Evolutionary conservation across 1,284 basidiomycete genomes (phyloP).

Genomic region (Sphaerobolus stellatus): DNA sequence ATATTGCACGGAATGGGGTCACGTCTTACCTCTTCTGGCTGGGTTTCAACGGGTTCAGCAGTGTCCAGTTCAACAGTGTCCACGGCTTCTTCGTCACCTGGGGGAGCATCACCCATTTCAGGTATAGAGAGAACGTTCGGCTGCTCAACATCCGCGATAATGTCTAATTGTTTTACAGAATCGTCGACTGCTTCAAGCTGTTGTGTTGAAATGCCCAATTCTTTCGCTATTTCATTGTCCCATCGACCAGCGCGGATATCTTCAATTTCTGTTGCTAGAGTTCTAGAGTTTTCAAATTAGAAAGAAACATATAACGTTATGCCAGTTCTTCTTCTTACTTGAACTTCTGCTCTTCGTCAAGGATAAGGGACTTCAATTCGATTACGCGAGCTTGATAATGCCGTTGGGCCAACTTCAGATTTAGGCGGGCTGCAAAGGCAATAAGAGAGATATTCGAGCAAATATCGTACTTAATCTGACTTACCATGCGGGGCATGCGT

Average conservation of each 20-base stretch:
- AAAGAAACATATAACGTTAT: neutral
- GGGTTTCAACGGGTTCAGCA: too few species aligned
- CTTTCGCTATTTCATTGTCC: constrained; percentile 50
- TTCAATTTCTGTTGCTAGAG: constrained; percentile 66
- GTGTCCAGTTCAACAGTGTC: too few species aligned
- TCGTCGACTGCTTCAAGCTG: too few species aligned
- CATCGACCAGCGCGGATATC: constrained; percentile 69
- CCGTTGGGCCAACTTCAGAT: constrained; percentile 70
- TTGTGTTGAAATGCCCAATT: constrained; percentile 29
- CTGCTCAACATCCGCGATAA: too few species aligned
- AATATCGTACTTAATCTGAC: constrained; percentile 6
- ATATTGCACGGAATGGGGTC: too few species aligned
- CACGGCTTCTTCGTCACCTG: too few species aligned
- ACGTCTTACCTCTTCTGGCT: too few species aligned
- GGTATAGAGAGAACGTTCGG: too few species aligned
- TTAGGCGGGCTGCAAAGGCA: constrained; percentile 40
- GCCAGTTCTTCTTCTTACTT: constrained; percentile 52
- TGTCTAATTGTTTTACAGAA: too few species aligned
- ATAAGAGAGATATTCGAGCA: constrained; percentile 17
- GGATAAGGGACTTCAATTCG: constrained; percentile 69
- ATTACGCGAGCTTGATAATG: constrained; percentile 68
- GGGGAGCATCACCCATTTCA: too few species aligned
- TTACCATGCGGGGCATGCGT: constrained; percentile 10
- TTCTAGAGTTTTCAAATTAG: constrained; percentile 35
- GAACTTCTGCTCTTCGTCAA: constrained; percentile 73